These are phyloP conservation scores for Noccaea bulbosa DNA, from an alignment of 345 rosid genomes.

Conservation along the genomic window DNA sequence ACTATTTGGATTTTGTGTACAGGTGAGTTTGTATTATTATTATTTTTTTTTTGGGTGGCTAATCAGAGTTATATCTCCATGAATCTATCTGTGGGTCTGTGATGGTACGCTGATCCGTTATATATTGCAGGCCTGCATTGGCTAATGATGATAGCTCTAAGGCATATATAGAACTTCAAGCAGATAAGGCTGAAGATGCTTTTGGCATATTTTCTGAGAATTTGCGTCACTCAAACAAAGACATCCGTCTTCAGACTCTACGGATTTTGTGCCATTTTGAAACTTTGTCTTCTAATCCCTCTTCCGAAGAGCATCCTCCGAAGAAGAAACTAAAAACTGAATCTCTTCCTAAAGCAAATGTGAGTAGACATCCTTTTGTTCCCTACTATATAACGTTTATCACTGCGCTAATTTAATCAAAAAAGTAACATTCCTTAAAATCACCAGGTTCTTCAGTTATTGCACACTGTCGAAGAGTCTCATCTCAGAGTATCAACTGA, in stretches of 20 bases:
- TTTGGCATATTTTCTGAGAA: conserved; percentile 59
- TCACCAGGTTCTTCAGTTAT: conserved; percentile 66
- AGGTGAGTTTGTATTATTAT: conserved; percentile 55
- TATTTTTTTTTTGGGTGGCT: not conserved
- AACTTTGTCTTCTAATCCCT: conserved; percentile 36
- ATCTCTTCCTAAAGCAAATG: conserved; percentile 45
- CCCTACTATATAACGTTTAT: not conserved
- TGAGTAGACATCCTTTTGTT: conserved; percentile 43
- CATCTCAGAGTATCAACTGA: conserved; percentile 47
- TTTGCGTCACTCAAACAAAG: conserved; percentile 65
- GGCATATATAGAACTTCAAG: conserved; percentile 51
- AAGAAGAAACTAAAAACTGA: conserved; percentile 55
- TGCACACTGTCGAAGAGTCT: conserved; percentile 55
- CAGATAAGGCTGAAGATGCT: conserved; percentile 50
- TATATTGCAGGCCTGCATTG: conserved; percentile 48
- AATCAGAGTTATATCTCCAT: not conserved
- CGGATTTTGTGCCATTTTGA: conserved; percentile 73
- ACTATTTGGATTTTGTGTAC: conserved; percentile 63
- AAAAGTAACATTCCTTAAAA: too few species aligned
- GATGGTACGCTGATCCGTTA: conserved; percentile 10
- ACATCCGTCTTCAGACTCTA: conserved; percentile 66
- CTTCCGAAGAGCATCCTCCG: conserved; percentile 45
- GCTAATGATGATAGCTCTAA: conserved; percentile 37
- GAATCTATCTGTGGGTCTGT: not conserved
- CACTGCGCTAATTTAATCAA: not conserved